Evolutionary conservation across 495 filamentous ascomycete species (phyloP).

Genomic region (Aspergillus asperescens): DNA sequence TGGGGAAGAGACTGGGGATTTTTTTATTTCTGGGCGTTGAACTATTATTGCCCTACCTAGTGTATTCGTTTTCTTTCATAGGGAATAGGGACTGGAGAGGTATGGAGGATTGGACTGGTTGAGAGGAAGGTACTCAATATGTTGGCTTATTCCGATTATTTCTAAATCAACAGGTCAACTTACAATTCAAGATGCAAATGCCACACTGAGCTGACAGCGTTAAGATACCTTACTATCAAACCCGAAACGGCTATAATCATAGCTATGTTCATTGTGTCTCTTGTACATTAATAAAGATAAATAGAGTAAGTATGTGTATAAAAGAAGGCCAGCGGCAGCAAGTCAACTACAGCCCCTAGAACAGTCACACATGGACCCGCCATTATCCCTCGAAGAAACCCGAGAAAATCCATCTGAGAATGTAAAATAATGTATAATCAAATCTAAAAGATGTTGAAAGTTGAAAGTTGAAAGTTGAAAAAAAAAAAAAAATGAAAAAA

Average conservation of each 20-base stretch:
- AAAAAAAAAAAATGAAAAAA: neutral
- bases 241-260: neutral
- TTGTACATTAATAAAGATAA: slow-evolving; percentile 10
- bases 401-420: neutral
- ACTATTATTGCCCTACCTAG: too few species aligned
- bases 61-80: too few species aligned
- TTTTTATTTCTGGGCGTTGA: too few species aligned
- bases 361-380: neutral
- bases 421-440: neutral
- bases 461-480: neutral
- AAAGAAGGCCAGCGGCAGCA: neutral
- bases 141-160: too few species aligned
- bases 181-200: too few species aligned
- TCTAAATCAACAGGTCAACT: too few species aligned
- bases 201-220: too few species aligned
- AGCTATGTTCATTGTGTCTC: slow-evolving; percentile 5
- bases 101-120: too few species aligned
- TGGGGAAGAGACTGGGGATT: too few species aligned
- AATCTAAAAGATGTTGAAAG: neutral
- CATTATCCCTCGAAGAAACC: neutral
- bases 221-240: too few species aligned
- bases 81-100: too few species aligned
- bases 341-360: neutral
- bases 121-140: too few species aligned
- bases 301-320: neutral